Evolutionary conservation across 2,329 filamentous ascomycete genomes (phyloP).

Genomic region (Alternaria dauci): DNA sequence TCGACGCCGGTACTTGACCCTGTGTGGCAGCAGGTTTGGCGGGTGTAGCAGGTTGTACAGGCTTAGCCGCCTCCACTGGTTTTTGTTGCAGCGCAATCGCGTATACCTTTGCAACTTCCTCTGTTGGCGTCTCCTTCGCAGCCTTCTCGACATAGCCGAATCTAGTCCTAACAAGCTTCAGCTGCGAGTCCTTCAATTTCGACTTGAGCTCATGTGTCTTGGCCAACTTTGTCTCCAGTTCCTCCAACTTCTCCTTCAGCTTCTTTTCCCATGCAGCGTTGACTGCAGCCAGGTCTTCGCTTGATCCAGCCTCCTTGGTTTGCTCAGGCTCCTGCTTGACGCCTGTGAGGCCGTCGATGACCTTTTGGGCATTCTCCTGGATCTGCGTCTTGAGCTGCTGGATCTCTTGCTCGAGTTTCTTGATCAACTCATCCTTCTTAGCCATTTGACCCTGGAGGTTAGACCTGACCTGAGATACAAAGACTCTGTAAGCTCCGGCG

Average conservation of each 20-base stretch:
- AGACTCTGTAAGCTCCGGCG: slow-evolving; percentile 9
- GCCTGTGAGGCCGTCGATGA: slow-evolving; percentile 13
- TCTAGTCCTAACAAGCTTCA: slow-evolving; percentile 72
- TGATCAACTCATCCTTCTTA: slow-evolving; percentile 6
- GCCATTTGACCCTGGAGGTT: slow-evolving; percentile 14
- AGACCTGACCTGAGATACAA: slow-evolving; percentile 19
- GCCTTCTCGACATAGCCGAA: slow-evolving; percentile 81
- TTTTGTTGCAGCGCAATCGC: slow-evolving; percentile 78
- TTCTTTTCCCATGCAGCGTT: slow-evolving; percentile 51
- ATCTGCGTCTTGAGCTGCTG: slow-evolving; percentile 22
- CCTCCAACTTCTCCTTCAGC: slow-evolving; percentile 46
- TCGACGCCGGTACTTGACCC: slow-evolving; percentile 9
- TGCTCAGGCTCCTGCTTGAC: slow-evolving; percentile 25
- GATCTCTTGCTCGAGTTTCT: slow-evolving; percentile 17
- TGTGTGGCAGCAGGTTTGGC: slow-evolving; percentile 19
- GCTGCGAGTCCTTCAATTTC: slow-evolving; percentile 74
- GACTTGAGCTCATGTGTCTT: slow-evolving; percentile 68
- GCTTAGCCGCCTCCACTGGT: slow-evolving; percentile 36
- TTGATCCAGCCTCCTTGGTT: slow-evolving; percentile 20
- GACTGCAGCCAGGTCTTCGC: slow-evolving; percentile 27
- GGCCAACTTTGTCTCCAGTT: slow-evolving; percentile 63
- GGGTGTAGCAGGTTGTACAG: slow-evolving; percentile 30
- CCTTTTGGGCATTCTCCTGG: slow-evolving; percentile 22
- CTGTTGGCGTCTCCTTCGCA: slow-evolving; percentile 83
- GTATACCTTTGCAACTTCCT: slow-evolving; percentile 84